Percentiles rank a stretch among this genome's conserved stretches.
phyloP scores from a whole-genome alignment of 2,329 filamentous ascomycete species.

The Microdochium bolleyi region DNA sequence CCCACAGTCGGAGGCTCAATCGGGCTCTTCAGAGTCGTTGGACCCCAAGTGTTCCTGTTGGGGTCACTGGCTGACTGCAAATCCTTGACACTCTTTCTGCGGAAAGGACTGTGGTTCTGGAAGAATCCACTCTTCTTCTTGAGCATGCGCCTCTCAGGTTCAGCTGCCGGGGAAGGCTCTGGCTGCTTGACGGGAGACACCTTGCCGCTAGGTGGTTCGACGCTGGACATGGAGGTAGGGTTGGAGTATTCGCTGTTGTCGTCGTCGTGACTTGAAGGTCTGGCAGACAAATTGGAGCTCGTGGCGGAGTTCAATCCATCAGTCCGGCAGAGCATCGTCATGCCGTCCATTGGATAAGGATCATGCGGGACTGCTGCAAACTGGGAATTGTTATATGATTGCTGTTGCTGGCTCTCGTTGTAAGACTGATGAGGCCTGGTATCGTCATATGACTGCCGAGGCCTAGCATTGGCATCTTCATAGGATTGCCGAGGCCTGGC shows the following conservation, averaged over 20 bases:
- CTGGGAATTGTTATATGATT: conserved; percentile 45
- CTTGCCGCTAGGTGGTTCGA: conserved; percentile 68
- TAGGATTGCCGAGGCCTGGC: too few relatives aligned
- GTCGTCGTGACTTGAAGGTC: conserved; percentile 81
- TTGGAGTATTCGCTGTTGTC: conserved; percentile 88
- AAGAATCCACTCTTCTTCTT: conserved; percentile 82
- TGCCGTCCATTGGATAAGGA: conserved; percentile 88
- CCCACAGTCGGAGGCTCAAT: conserved; percentile 5
- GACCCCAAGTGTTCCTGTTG: conserved; percentile 55
- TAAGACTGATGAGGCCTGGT: too few relatives aligned
- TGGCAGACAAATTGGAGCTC: conserved; percentile 55
- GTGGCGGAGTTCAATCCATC: conserved; percentile 29
- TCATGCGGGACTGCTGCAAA: conserved; percentile 76
- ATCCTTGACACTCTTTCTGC: conserved; percentile 83
- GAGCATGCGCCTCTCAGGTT: conserved; percentile 57
- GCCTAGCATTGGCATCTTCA: too few relatives aligned
- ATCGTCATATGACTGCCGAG: too few relatives aligned
- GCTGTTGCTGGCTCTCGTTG: not conserved
- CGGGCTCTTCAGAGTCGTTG: conserved; percentile 2
- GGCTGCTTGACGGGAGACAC: conserved; percentile 65
- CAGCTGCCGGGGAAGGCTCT: conserved; percentile 31
- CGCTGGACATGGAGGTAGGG: conserved; percentile 80
- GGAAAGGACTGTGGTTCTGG: conserved; percentile 85
- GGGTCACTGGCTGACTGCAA: conserved; percentile 26
- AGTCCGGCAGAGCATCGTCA: conserved; percentile 92